These are phyloP conservation scores for Epichloe coenophiala DNA, from an alignment of 2,329 filamentous ascomycete species.

Conservation along the genomic window DNA sequence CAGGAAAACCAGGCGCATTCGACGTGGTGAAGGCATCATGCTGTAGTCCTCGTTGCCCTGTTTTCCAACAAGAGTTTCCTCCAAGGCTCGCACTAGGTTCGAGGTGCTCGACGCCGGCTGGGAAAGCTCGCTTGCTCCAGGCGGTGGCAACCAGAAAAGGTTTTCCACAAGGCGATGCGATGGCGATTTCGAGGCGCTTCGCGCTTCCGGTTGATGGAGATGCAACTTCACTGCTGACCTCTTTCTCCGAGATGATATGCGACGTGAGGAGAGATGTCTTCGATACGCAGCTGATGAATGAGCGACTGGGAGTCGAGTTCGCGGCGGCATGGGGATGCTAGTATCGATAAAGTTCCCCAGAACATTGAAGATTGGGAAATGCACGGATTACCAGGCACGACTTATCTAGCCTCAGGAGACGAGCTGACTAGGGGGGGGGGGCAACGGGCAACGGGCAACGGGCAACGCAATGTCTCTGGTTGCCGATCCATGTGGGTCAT, in stretches of 20 bases:
- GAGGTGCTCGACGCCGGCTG: background rate
- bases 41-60: background rate
- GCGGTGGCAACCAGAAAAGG: background rate
- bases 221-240: background rate
- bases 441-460: too few species aligned
- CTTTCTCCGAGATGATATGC: background rate
- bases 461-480: background rate
- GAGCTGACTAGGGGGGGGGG: background rate
- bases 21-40: constrained; percentile 55
- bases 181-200: background rate
- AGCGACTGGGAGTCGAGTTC: background rate
- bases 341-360: background rate
- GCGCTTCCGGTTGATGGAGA: background rate
- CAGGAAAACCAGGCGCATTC: constrained; percentile 53
- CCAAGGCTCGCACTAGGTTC: background rate
- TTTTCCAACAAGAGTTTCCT: too few species aligned
- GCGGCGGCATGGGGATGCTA: background rate
- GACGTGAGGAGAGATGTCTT: background rate
- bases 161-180: background rate
- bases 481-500: background rate
- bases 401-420: background rate
- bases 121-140: background rate
- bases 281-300: background rate
- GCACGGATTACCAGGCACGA: background rate
- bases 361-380: too few species aligned